Base-by-base conservation (phyloP, 1,284 basidiomycete genomes). In the Mycena sp. region DNA sequence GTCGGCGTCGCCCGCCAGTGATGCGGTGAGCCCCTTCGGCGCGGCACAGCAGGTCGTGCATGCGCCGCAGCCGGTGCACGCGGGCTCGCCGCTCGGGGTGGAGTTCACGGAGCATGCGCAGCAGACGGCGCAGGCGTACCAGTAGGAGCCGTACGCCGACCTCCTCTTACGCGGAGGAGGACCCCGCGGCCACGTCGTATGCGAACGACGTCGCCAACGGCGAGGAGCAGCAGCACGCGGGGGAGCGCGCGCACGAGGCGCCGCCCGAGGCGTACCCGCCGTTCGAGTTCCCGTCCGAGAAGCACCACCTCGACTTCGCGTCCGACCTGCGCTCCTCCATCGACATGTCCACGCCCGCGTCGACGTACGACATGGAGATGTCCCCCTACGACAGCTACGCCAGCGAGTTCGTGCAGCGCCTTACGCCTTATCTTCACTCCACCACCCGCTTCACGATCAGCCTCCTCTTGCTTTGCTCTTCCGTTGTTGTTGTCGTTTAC, bases 51-150 rank as follows among this genome's bases (percentile, higher is more conserved):
- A 63, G 35, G 17, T 49, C 21, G 21, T 67, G 58, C 65, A 67
- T 32, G 64, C 64, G 51, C 64, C 64, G 32, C 60, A 58, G 54
- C 64, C 64, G 4, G 44, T 66, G 50, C 55, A 66, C 26, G 57
- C 61, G 17, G 40, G 60, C 19, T 57, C 57, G 25, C 48, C 61
- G 45, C 57, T 46, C 1, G 61, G 46, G 3, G 48, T 51, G 46
- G 60, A 63, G 52, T 63, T 66, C 21, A 32, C 17, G 17, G 30
- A 32, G 44, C 50, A 49, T 30, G 30, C 48, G 51, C 46, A 29
- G 46, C 51, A 55, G 51, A 11, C 30, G 37, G 23, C 16, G 41
- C 35, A 57, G 10, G 35, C 46, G 29, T 29, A 40, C 35, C 35
- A 23, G 35, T 2, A 38, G 50, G 25, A 40, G 16, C 19, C 53